Evolutionary conservation across 2,329 filamentous ascomycete species (phyloP), one percentile per base, ranked within the genome.

Genomic region (Thielaviopsis ethacetica): DNA sequence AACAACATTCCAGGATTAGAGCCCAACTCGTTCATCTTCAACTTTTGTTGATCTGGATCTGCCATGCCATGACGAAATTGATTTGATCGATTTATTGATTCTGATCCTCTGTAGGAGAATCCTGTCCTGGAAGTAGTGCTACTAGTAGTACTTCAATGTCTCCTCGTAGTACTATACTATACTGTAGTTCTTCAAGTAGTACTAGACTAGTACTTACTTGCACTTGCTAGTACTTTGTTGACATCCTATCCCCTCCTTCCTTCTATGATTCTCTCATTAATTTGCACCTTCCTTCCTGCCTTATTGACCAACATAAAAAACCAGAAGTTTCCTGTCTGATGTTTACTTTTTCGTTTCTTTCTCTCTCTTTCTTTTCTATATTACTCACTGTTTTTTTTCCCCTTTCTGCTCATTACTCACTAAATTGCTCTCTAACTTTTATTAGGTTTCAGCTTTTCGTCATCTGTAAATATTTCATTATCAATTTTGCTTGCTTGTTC

Each of bases 321-420:
- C 30, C n/a, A 24, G 21, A 52, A 19, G 21, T 49, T 51, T 52
- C 53, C 58, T 53, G 51, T 50, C 53, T 26, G 54, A 49, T 49
- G 15, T 54, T 49, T 52, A 52, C 21, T 19, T 30, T 54, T 57
- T 49, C 54, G 41, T 30, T 53, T 27, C 4, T 55, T 58, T 27
- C 53, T 51, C 44, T 34, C 49, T 12, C 44, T 53, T 47, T 30
- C 60, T 54, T 53, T 60, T 61, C 44, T 54, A 58, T 62, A 34
- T 60, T 50, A 54, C 60, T 58, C 53, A 50, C 53, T 56, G 53
- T 54, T 17, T 53, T 49, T 27, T 54, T 24, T 51, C 59, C 58
- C 61, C n/a, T 24, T 15, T 52, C 21, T 19, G 10, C 19, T 52
- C 49, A 22, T 52, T 21, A 7, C 24, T 53, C 27, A 27, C 51